phyloP scores from a whole-genome alignment of 352 stramenopile genomes.

The Phytophthora crassamura region DNA sequence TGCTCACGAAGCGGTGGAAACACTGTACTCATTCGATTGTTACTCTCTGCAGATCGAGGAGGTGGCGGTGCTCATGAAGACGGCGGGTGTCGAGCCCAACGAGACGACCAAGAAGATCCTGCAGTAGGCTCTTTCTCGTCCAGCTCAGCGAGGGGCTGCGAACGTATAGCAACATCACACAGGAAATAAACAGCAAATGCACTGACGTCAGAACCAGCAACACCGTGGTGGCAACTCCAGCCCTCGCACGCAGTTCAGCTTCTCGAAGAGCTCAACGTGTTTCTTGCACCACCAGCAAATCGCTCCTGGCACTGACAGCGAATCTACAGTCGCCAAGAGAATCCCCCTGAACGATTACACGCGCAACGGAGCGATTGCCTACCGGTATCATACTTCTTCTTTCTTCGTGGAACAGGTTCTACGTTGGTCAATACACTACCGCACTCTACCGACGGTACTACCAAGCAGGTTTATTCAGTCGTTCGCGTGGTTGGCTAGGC shows the following conservation, averaged over 20 bases:
- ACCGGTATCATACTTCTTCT: not conserved
- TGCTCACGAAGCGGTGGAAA: not conserved
- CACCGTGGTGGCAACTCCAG: not conserved
- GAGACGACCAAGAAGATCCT: constrained; percentile 87
- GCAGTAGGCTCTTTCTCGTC: constrained; percentile 47
- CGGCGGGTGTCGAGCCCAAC: constrained; percentile 77
- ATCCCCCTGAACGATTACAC: too few relatives aligned
- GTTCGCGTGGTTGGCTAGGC: constrained; percentile 8
- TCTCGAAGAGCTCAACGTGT: not conserved
- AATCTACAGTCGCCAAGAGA: not conserved
- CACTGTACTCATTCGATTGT: constrained; percentile 2
- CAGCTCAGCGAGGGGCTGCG: constrained; percentile 15
- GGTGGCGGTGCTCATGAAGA: constrained; percentile 81
- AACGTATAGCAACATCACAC: constrained; percentile 27
- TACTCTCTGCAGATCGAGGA: constrained; percentile 61
- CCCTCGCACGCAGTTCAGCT: not conserved
- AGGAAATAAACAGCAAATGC: constrained; percentile 33
- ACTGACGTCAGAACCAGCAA: constrained; percentile 18
- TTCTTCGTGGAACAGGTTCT: too few relatives aligned
- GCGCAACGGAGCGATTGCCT: too few relatives aligned
- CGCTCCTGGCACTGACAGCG: not conserved
- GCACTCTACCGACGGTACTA: not conserved
- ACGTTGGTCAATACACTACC: too few relatives aligned
- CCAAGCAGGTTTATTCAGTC: constrained; percentile 18
- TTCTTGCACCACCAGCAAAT: constrained; percentile 23